A percentile compares a stretch with the other conserved stretches of the same genome.
phyloP scores from a whole-genome alignment of 2,329 filamentous ascomycete genomes.

The Trichoderma asperellum region DNA sequence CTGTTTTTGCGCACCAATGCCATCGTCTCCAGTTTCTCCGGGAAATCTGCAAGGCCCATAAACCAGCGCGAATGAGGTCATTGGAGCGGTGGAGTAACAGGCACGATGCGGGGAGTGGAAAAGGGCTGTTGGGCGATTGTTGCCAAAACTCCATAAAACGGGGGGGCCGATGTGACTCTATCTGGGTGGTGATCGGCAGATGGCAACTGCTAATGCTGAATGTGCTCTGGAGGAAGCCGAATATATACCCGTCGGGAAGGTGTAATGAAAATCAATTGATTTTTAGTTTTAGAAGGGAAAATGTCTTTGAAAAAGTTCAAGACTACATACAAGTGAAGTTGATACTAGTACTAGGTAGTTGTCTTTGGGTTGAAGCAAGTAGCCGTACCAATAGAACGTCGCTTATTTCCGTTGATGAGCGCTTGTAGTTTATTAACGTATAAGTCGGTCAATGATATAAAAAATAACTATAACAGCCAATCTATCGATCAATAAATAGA shows the following conservation, averaged over 20 bases:
- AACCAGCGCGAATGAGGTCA: slow-evolving; percentile 3
- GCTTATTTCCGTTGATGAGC: neutral
- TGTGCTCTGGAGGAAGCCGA: slow-evolving; percentile 4
- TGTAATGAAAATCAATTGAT: neutral
- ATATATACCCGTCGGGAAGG: slow-evolving; percentile 28
- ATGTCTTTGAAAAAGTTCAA: neutral
- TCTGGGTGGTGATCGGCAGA: slow-evolving; percentile 18
- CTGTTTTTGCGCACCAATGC: slow-evolving; percentile 21
- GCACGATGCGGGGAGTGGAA: slow-evolving; percentile 25
- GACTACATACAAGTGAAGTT: neutral
- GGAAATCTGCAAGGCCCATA: neutral
- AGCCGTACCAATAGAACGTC: neutral
- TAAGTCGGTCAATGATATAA: neutral
- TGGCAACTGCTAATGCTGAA: slow-evolving; percentile 4
- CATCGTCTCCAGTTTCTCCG: slow-evolving; percentile 13
- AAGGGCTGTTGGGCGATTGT: neutral
- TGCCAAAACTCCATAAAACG: slow-evolving; percentile 12
- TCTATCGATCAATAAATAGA: too few relatives aligned
- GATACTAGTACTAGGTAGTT: neutral
- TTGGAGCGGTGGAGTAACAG: slow-evolving; percentile 8
- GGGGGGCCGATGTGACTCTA: slow-evolving; percentile 22
- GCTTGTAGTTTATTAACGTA: neutral
- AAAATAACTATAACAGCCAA: too few relatives aligned
- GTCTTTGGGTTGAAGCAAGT: neutral
- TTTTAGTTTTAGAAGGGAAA: neutral